A percentile compares a stretch with the other conserved stretches of the same genome.
Conservation (phyloP, 2,329 filamentous ascomycete species). For the Cladosporium sphaerospermum region DNA sequence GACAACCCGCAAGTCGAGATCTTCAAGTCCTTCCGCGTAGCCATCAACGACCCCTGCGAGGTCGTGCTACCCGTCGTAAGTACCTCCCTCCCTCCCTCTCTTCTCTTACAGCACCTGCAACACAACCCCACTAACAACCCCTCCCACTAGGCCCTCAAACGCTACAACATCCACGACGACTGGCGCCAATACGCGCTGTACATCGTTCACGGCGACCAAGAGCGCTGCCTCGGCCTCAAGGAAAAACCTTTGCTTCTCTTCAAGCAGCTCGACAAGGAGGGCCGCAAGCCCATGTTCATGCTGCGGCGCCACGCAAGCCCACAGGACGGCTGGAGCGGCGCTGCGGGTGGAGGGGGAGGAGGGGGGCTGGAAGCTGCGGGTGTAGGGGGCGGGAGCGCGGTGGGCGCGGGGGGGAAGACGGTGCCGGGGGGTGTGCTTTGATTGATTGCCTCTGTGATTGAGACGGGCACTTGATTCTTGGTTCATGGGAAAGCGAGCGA, state of each 20-base stretch:
- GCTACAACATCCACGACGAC: slow-evolving; percentile 97
- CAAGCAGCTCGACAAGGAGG: slow-evolving; percentile 94
- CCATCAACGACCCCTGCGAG: slow-evolving; percentile 95
- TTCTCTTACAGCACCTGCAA: neutral
- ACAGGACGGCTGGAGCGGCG: slow-evolving; percentile 29
- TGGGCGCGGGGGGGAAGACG: slow-evolving; percentile 3
- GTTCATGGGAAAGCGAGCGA: no score
- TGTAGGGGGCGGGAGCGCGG: neutral
- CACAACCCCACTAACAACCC: neutral
- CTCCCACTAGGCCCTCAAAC: slow-evolving; percentile 63
- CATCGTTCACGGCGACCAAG: slow-evolving; percentile 98
- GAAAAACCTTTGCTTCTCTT: slow-evolving; percentile 94
- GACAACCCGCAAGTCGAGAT: slow-evolving; percentile 69
- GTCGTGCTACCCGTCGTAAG: slow-evolving; percentile 77
- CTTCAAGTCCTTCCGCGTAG: slow-evolving; percentile 97
- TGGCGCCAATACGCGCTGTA: slow-evolving; percentile 97
- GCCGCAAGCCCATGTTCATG: slow-evolving; percentile 99
- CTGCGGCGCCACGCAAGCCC: slow-evolving; percentile 60
- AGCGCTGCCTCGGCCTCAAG: slow-evolving; percentile 83
- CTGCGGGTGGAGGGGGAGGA: slow-evolving; percentile 5
- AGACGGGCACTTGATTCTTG: no score
- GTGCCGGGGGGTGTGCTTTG: slow-evolving; percentile 11
- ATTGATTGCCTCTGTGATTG: neutral
- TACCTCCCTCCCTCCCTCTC: slow-evolving; percentile 5
- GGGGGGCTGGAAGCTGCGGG: slow-evolving; percentile 5